Conservation (phyloP, 2,329 filamentous ascomycete species). For the Ramularia collo-cygni region DNA sequence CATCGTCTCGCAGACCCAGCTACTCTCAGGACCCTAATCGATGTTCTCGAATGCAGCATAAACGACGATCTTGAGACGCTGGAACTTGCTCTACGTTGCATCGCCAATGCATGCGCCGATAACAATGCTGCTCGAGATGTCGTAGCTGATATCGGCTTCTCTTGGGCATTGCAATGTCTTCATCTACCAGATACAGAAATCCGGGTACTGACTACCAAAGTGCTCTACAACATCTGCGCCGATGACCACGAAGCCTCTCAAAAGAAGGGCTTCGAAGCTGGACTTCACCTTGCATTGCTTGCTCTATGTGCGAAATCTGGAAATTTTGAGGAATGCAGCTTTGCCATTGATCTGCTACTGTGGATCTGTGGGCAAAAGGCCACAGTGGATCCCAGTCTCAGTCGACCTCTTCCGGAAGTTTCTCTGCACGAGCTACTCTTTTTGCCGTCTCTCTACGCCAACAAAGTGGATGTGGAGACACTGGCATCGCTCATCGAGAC, state of each 20-base stretch:
- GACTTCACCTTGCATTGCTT: slow-evolving; percentile 16
- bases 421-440: slow-evolving; percentile 9
- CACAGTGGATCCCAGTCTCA: slow-evolving; percentile 4
- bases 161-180: slow-evolving; percentile 15
- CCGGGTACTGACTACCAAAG: slow-evolving; percentile 28
- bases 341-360: slow-evolving; percentile 22
- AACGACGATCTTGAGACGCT: slow-evolving; percentile 7
- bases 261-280: slow-evolving; percentile 17
- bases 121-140: slow-evolving; percentile 19
- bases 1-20: slow-evolving; percentile 10
- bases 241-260: slow-evolving; percentile 27
- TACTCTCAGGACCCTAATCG: slow-evolving; percentile 11
- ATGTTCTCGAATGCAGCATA: slow-evolving; percentile 9
- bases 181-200: slow-evolving; percentile 5
- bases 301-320: slow-evolving; percentile 6
- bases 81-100: slow-evolving; percentile 21
- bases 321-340: background rate
- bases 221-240: slow-evolving; percentile 40
- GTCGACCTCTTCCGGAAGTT: slow-evolving; percentile 8
- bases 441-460: slow-evolving; percentile 9
- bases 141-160: slow-evolving; percentile 23
- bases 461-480: slow-evolving; percentile 16
- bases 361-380: slow-evolving; percentile 22
- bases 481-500: slow-evolving; percentile 21
- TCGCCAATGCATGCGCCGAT: slow-evolving; percentile 30